phyloP scores from a whole-genome alignment of 805 yeast genomes.

The Metschnikowia proteae region DNA sequence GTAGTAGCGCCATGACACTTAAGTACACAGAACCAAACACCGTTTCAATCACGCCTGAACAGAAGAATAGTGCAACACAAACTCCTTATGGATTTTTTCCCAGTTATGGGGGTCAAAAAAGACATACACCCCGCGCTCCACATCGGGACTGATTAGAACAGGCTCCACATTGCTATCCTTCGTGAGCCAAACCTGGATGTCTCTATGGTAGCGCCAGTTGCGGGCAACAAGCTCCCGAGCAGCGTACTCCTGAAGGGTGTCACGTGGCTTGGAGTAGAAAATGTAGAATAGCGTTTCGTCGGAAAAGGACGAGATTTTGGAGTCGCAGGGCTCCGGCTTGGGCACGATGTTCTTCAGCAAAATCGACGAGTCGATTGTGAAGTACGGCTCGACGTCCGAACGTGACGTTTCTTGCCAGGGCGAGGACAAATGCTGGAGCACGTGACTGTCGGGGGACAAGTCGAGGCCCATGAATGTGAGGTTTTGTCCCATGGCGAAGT shows the following conservation, averaged over 20 bases:
- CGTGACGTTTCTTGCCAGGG: constrained; percentile 95
- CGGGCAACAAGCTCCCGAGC: constrained; percentile 86
- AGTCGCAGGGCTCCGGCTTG: constrained; percentile 42
- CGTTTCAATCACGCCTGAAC: constrained; percentile 22
- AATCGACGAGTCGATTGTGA: constrained; percentile 53
- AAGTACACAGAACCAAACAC: too few relatives aligned
- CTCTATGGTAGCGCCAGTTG: constrained; percentile 97
- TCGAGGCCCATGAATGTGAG: constrained; percentile 64
- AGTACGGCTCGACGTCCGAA: constrained; percentile 85
- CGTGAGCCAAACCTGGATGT: constrained; percentile 93
- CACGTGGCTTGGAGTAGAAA: constrained; percentile 90
- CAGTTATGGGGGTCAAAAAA: constrained; percentile 95
- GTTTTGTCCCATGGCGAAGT: constrained; percentile 74
- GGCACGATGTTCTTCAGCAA: constrained; percentile 32
- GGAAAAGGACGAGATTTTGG: constrained; percentile 57
- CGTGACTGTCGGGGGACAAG: constrained; percentile 43
- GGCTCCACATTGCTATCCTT: constrained; percentile 91
- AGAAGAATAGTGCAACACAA: constrained; percentile 49
- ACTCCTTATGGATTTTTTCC: constrained; percentile 82
- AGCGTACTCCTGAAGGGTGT: constrained; percentile 87
- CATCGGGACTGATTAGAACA: constrained; percentile 68
- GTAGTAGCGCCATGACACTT: too few relatives aligned
- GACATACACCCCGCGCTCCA: constrained; percentile 89
- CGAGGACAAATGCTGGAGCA: constrained; percentile 69
- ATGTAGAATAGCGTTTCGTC: constrained; percentile 93